Evolutionary conservation across 2,329 filamentous ascomycete genomes (phyloP).

Genomic region (Penicillium sp.): DNA sequence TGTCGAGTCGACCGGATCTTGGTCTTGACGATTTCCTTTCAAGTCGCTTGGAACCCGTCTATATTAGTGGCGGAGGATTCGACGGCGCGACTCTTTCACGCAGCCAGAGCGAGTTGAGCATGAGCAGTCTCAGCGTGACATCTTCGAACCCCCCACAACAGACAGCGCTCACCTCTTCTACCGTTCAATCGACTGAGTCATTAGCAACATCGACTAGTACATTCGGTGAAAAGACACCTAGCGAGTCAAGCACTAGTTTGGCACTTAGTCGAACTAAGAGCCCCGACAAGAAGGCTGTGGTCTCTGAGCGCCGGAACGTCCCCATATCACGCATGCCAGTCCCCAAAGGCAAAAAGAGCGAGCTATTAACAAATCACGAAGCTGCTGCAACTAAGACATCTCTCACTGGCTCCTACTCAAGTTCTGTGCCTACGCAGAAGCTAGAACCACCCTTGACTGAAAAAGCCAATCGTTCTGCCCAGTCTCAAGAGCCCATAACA

Average conservation of each 20-base stretch:
- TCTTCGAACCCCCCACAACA: constrained; percentile 26
- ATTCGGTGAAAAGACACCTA: constrained; percentile 16
- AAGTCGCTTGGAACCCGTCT: constrained; percentile 49
- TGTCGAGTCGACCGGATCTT: constrained; percentile 39
- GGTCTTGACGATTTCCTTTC: constrained; percentile 50
- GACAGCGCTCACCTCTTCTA: constrained; percentile 23
- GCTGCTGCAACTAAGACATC: constrained; percentile 22
- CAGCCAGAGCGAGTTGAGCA: constrained; percentile 42
- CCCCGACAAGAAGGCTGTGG: constrained; percentile 4
- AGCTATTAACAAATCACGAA: constrained; percentile 21
- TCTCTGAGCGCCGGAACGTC: not conserved
- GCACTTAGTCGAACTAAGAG: constrained; percentile 3
- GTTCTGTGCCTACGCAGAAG: constrained; percentile 5
- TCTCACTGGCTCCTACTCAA: constrained; percentile 21
- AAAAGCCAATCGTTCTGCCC: not conserved
- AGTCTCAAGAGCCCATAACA: constrained; percentile 22
- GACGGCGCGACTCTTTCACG: constrained; percentile 33
- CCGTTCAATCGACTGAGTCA: constrained; percentile 35
- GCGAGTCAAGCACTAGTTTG: constrained; percentile 3
- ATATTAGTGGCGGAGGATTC: constrained; percentile 47
- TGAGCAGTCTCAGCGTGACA: constrained; percentile 32
- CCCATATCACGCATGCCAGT: constrained; percentile 24
- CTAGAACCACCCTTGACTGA: constrained; percentile 5
- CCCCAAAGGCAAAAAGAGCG: constrained; percentile 19
- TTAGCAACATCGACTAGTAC: constrained; percentile 27